Percentiles rank a stretch among this genome's conserved stretches.
Conservation (phyloP, 768 basidiomycete genomes). For the Russula compacta region DNA sequence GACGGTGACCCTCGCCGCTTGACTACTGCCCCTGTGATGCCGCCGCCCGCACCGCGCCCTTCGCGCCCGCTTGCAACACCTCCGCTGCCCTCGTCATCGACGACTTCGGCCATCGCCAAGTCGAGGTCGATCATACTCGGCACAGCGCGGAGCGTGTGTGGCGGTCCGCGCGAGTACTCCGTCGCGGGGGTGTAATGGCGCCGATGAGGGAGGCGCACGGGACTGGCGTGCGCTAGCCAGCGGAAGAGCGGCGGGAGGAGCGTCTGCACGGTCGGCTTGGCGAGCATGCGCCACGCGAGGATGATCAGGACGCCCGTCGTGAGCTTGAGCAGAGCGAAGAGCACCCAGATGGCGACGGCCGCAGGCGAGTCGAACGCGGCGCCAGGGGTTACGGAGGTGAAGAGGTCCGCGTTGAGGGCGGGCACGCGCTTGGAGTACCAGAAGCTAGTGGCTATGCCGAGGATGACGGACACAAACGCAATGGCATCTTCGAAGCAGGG, state of each 20-base stretch:
- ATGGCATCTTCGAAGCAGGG: conserved; percentile 98
- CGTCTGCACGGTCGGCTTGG: conserved; percentile 66
- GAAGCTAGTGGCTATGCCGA: conserved; percentile 59
- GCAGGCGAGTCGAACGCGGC: conserved; percentile 36
- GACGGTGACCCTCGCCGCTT: conserved; percentile 12
- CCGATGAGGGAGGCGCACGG: conserved; percentile 68
- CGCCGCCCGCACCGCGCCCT: conserved; percentile 37
- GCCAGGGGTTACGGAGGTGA: conserved; percentile 45
- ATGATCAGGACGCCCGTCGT: conserved; percentile 61
- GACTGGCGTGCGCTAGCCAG: conserved; percentile 41
- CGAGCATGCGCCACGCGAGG: conserved; percentile 81
- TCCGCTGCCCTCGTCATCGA: conserved; percentile 20
- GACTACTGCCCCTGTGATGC: no score
- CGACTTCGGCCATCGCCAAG: conserved; percentile 24
- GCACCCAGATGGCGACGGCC: conserved; percentile 31
- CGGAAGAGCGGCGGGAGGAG: conserved; percentile 83
- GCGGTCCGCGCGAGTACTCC: conserved; percentile 67
- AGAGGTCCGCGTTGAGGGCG: conserved; percentile 29
- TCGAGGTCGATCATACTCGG: conserved; percentile 78
- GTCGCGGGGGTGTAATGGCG: conserved; percentile 89
- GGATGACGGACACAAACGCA: conserved; percentile 76
- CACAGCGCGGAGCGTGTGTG: conserved; percentile 58
- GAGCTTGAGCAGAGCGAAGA: conserved; percentile 33
- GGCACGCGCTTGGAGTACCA: conserved; percentile 47
- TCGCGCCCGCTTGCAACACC: conserved; percentile 29